These are phyloP conservation scores for Gastrolobium villosum DNA, from an alignment of 306 rosid species.

Conservation along the genomic window DNA sequence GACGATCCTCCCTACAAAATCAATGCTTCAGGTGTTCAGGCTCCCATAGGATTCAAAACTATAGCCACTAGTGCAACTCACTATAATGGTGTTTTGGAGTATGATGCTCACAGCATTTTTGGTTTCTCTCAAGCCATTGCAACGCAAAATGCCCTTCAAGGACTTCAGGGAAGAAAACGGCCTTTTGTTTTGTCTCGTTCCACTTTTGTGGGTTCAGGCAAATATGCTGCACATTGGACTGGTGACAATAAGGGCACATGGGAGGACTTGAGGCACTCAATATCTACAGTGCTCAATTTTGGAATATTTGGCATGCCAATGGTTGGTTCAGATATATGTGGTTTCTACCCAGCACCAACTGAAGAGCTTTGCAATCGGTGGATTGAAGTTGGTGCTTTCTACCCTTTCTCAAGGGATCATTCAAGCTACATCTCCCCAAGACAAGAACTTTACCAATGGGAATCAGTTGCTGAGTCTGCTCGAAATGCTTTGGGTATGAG, in stretches of 20 bases:
- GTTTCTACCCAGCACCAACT: conserved; percentile 88
- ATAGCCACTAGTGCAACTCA: conserved; percentile 93
- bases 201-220: conserved; percentile 88
- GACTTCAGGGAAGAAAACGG: conserved; percentile 86
- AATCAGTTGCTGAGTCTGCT: conserved; percentile 83
- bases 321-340: conserved; percentile 96
- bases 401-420: conserved; percentile 96
- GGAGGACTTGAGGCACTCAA: conserved; percentile 84
- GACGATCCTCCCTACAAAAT: conserved; percentile 96
- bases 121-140: conserved; percentile 89
- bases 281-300: conserved; percentile 86
- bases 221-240: conserved; percentile 95
- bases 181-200: conserved; percentile 89
- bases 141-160: conserved; percentile 83
- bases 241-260: conserved; percentile 93
- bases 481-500: conserved; percentile 91
- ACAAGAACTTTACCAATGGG: conserved; percentile 97
- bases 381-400: conserved; percentile 97
- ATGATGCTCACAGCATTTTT: conserved; percentile 91
- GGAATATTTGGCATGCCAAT: conserved; percentile 96
- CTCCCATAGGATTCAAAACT: conserved; percentile 82
- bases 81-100: conserved; percentile 85
- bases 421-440: conserved; percentile 87
- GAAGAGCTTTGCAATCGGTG: conserved; percentile 97
- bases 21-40: conserved; percentile 80